Conservation (phyloP, 768 basidiomycete genomes). For the Phylloporus sp. region DNA sequence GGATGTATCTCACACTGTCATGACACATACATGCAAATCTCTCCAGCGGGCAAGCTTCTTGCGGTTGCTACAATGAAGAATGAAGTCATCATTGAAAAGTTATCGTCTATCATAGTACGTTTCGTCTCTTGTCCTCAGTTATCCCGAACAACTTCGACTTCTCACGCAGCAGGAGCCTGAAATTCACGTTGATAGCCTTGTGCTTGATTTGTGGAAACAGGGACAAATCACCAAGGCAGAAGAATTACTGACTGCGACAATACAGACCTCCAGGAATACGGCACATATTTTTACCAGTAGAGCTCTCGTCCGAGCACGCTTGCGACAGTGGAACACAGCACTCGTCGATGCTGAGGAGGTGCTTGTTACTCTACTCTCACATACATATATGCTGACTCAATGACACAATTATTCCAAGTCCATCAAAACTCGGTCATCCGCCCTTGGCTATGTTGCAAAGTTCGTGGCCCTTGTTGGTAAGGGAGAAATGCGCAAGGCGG, state of each 20-base stretch:
- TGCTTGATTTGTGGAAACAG: not conserved
- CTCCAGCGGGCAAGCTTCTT: too few species aligned
- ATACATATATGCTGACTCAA: not conserved
- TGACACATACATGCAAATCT: too few species aligned
- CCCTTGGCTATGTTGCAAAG: not conserved
- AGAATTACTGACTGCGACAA: not conserved
- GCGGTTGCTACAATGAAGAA: too few species aligned
- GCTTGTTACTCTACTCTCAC: not conserved
- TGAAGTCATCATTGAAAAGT: too few species aligned
- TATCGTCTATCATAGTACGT: too few species aligned
- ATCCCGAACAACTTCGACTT: too few species aligned
- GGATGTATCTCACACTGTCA: too few species aligned
- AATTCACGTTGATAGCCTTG: not conserved
- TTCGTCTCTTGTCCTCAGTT: too few species aligned
- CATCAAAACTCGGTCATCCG: not conserved
- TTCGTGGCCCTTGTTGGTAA: not conserved
- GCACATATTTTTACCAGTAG: not conserved
- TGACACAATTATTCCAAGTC: not conserved
- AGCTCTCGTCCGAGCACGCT: slow-evolving; percentile 1
- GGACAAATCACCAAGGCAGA: not conserved
- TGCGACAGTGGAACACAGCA: slow-evolving; percentile 1
- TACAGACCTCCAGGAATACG: not conserved
- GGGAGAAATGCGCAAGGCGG: not conserved
- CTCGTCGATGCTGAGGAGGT: not conserved
- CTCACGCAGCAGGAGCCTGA: not conserved